A percentile compares a stretch with the other conserved stretches of the same genome.
phyloP scores from a whole-genome alignment of 257 asterid genomes.

The Capsicum pubescens region DNA sequence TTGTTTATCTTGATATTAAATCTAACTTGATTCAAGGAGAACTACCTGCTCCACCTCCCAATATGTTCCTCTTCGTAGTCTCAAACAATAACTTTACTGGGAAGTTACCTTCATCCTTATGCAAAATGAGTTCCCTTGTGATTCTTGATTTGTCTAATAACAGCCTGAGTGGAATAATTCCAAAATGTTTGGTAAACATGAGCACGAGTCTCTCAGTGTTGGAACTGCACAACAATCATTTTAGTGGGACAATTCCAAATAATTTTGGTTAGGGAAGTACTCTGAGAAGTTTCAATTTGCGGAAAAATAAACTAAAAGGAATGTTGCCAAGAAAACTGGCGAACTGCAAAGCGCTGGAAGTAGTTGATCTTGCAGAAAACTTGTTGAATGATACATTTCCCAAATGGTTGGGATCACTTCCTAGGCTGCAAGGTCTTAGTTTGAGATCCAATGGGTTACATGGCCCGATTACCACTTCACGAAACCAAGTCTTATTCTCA shows the following conservation, averaged over 20 bases:
- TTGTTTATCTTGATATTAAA: conserved; percentile 12
- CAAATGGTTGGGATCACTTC: conserved; percentile 36
- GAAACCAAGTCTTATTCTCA: conserved; percentile 7
- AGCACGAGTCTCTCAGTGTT: conserved; percentile 30
- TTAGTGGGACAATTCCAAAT: conserved; percentile 30
- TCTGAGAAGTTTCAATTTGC: conserved; percentile 34
- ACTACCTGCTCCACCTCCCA: conserved; percentile 25
- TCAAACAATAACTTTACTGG: conserved; percentile 36
- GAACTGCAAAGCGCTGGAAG: conserved; percentile 38
- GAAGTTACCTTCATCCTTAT: conserved; percentile 14
- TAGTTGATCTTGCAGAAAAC: conserved; percentile 42
- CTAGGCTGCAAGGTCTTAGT: conserved; percentile 36
- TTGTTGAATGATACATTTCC: conserved; percentile 42
- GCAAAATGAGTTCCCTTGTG: conserved; percentile 21
- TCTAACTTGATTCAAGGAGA: conserved; percentile 27
- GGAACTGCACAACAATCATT: conserved; percentile 7
- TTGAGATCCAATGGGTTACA: conserved; percentile 41
- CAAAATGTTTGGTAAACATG: conserved; percentile 20
- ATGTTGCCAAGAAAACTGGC: conserved; percentile 34
- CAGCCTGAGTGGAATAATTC: conserved; percentile 3
- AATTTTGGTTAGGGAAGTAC: conserved; percentile 32
- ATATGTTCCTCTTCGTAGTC: background rate
- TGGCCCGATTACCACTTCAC: conserved; percentile 29
- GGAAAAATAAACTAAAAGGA: conserved; percentile 40
- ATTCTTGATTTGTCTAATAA: conserved; percentile 25